phyloP scores from a whole-genome alignment of 169 alveolate species.

The Eimeria necatrix region DNA sequence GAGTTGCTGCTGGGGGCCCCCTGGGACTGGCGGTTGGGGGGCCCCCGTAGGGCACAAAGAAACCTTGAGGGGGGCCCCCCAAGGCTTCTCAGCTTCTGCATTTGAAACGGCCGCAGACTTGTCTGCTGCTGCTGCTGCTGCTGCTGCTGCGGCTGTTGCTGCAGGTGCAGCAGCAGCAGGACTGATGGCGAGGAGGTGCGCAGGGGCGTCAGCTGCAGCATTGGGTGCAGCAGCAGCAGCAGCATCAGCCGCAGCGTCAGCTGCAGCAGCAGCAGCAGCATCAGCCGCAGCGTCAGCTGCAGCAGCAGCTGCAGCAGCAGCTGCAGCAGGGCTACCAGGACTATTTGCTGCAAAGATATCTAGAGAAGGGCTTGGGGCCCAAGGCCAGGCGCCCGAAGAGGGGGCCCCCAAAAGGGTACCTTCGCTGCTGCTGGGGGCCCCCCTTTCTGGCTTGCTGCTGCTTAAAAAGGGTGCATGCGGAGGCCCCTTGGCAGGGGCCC shows the following conservation, averaged over 20 bases:
- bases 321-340: constrained; percentile 20
- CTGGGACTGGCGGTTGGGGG: too few species aligned
- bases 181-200: too few species aligned
- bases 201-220: background rate
- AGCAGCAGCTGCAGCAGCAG: constrained; percentile 32
- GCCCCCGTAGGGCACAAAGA: too few species aligned
- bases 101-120: too few species aligned
- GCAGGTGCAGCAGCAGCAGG: too few species aligned
- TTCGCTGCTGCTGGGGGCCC: background rate
- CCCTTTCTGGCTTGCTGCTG: background rate
- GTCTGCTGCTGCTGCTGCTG: too few species aligned
- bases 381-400: background rate
- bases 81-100: too few species aligned
- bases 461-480: background rate
- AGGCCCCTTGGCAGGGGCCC: background rate
- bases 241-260: background rate
- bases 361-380: constrained; percentile 37
- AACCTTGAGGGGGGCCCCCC: too few species aligned
- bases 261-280: background rate
- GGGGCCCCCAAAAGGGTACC: background rate
- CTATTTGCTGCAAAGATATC: background rate
- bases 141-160: too few species aligned
- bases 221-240: background rate
- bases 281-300: background rate
- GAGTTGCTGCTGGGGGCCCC: too few species aligned